Evolutionary conservation across 2,329 filamentous ascomycete genomes (phyloP).

Genomic region (Coniella lustricola): DNA sequence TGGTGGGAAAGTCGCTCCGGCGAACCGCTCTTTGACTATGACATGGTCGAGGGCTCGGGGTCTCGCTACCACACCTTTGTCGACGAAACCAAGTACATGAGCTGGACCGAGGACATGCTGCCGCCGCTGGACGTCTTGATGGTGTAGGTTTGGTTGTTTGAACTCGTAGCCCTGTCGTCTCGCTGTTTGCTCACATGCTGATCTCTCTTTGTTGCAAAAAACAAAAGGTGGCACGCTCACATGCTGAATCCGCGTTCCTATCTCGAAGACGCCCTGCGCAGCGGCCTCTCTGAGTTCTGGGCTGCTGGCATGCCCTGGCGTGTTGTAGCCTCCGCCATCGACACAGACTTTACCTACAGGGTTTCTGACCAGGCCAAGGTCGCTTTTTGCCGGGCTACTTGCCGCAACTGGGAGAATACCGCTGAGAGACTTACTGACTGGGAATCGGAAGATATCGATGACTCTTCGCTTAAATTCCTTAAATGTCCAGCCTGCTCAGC

Average conservation of each 20-base stretch:
- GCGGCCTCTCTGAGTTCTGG: constrained; percentile 51
- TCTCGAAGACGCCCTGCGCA: constrained; percentile 64
- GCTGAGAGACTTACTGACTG: too few species aligned
- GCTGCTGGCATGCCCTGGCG: constrained; percentile 60
- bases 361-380: constrained; percentile 35
- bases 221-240: constrained; percentile 51
- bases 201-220: background rate
- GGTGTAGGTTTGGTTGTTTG: constrained; percentile 36
- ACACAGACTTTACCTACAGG: constrained; percentile 51
- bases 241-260: constrained; percentile 71
- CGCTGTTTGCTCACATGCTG: background rate
- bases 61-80: constrained; percentile 29
- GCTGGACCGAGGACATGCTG: constrained; percentile 36
- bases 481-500: constrained; percentile 48
- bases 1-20: constrained; percentile 50
- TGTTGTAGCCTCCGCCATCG: constrained; percentile 49
- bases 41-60: constrained; percentile 25
- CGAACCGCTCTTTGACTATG: constrained; percentile 26
- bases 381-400: constrained; percentile 41
- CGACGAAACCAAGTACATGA: constrained; percentile 19
- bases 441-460: constrained; percentile 54
- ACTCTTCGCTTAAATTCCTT: constrained; percentile 39
- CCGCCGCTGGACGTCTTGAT: constrained; percentile 43
- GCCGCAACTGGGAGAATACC: constrained; percentile 52
- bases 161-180: too few species aligned